Evolutionary conservation across 2,329 filamentous ascomycete species (phyloP).

Genomic region (Davidsoniella neocaledoniae): DNA sequence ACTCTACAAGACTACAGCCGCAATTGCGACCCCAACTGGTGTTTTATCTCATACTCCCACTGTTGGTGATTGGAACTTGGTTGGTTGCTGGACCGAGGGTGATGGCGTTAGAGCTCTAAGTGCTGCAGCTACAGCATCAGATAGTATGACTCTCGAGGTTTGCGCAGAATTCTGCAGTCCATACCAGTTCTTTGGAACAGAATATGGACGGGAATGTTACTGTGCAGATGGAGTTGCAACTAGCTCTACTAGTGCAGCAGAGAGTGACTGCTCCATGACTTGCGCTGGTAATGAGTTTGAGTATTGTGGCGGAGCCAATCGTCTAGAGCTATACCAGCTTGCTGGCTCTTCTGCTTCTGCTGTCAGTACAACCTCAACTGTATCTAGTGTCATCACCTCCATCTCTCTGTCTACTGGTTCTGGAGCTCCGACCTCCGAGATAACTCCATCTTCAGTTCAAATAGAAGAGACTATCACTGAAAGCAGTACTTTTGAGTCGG

Average conservation of each 20-base stretch:
- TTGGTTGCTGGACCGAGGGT: constrained; percentile 25
- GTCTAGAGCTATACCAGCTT: constrained; percentile 20
- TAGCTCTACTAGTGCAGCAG: constrained; percentile 13
- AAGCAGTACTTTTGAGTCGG: no score
- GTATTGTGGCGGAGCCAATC: constrained; percentile 10
- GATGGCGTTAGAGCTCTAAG: constrained; percentile 19
- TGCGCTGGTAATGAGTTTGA: constrained; percentile 12
- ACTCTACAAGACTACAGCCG: constrained; percentile 25
- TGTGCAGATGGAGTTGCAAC: constrained; percentile 22
- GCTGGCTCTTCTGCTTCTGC: background rate
- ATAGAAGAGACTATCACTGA: no score
- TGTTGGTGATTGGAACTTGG: constrained; percentile 22
- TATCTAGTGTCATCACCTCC: background rate
- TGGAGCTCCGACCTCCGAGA: background rate
- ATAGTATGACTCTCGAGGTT: constrained; percentile 23
- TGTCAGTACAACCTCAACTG: background rate
- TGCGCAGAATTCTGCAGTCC: constrained; percentile 25
- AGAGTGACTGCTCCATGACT: constrained; percentile 12
- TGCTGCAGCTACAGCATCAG: constrained; percentile 18
- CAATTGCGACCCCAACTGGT: constrained; percentile 18
- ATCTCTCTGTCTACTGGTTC: constrained; percentile 12
- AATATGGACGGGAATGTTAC: constrained; percentile 15
- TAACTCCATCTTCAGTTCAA: no score
- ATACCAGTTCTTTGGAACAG: constrained; percentile 22
- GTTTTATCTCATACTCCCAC: constrained; percentile 19